Conservation (phyloP, 2,329 filamentous ascomycete genomes). For the Penicillium sclerotiorum region DNA sequence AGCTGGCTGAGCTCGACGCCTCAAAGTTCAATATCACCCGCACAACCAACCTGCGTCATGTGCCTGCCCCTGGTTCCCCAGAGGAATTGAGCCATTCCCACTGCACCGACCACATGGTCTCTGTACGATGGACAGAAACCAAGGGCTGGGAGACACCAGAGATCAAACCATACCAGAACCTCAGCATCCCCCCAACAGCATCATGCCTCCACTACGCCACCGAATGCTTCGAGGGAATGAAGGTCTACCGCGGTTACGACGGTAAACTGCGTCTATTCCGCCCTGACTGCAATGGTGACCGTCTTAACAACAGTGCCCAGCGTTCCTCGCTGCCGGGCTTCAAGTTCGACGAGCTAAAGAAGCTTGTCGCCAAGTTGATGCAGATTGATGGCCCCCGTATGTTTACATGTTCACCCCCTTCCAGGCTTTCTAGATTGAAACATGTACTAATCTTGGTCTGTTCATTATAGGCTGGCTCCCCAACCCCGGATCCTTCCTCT, state of each 20-base stretch:
- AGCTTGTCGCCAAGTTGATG: constrained; percentile 73
- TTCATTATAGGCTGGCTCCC: constrained; percentile 71
- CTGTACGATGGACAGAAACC: constrained; percentile 65
- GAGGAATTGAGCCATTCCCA: constrained; percentile 44
- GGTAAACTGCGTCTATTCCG: constrained; percentile 76
- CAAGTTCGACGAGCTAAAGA: constrained; percentile 69
- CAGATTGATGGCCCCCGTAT: constrained; percentile 58
- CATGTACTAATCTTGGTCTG: constrained; percentile 5
- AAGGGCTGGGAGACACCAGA: constrained; percentile 74
- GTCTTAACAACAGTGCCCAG: constrained; percentile 58
- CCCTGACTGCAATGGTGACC: constrained; percentile 70
- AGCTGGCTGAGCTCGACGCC: constrained; percentile 40
- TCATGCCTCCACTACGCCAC: constrained; percentile 86
- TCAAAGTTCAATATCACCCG: constrained; percentile 44
- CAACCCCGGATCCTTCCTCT: constrained; percentile 71
- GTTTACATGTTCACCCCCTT: no score
- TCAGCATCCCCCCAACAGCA: constrained; percentile 78
- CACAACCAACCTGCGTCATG: constrained; percentile 36
- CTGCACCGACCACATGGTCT: constrained; percentile 88
- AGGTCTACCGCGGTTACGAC: constrained; percentile 70
- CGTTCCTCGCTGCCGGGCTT: constrained; percentile 77
- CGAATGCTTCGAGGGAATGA: constrained; percentile 87
- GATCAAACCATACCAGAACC: constrained; percentile 74
- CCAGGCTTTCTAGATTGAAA: not conserved
- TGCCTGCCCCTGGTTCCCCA: constrained; percentile 42